Base-by-base conservation (phyloP, 495 filamentous ascomycete species). In the Xylaria acuta region DNA sequence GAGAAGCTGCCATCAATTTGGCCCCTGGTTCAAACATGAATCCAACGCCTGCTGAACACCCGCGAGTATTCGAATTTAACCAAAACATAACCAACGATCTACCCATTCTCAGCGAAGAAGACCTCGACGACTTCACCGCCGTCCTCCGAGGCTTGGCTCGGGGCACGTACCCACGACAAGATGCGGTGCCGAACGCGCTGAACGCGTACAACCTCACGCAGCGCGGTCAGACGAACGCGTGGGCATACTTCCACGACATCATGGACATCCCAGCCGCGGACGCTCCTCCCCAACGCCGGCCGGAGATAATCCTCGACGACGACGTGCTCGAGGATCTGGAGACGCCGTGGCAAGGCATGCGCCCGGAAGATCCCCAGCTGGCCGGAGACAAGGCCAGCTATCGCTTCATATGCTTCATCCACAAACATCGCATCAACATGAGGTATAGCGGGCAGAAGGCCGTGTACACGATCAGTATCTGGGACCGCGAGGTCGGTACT, bases 161-260 rank as follows among this genome's bases (percentile, higher is more conserved):
- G 2, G 58, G 58, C 20, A 38, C 34, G n/a, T 60, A 22, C 58
- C 58, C 58, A 11, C 34, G 58, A 22, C 20, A 20, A 36, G 32
- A 60, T 1, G 58, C 58, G 11, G 34, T 60, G 18, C 18, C n/a
- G 0, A 40, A 11, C 18, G 58, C 20, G 58, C 9, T 60, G 20
- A 60, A 60, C 3, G 58, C 58, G 20, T 38, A 38, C 34, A 60
- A 60, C 32, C 32, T 60, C 34, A 60, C 58, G 8, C 54, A n/a
- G 30, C 4, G 3, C 20, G 58, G 38, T 2, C 4, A 32, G 12
- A 11, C 2, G 25, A 60, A n/a, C 1, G 54, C 58, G 11, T 60
- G 58, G 58, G 58, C 58, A 38, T 60, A 60, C 58, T 60, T 60
- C 58, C 34, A 60, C 4, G 18, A 30, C 16, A 30, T 60, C 58